Evolutionary conservation across 164 flowering plant genomes (phyloP).

Genomic region (grape (Vitis vinifera)): DNA sequence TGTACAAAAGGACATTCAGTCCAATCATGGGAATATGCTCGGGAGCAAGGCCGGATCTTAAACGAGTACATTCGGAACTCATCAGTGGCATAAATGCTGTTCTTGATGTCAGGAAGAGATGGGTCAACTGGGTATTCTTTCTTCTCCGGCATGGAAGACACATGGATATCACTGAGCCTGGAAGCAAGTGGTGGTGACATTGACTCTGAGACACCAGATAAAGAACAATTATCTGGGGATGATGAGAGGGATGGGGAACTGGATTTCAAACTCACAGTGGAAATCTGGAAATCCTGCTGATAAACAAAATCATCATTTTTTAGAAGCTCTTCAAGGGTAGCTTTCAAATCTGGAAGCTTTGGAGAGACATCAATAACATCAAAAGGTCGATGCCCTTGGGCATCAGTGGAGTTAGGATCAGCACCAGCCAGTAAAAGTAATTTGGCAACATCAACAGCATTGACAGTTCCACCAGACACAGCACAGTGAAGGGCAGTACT

Average conservation of each 20-base stretch:
- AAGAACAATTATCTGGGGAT: conserved; percentile 29
- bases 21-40: conserved; percentile 77
- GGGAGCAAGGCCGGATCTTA: conserved; percentile 63
- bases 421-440: conserved; percentile 49
- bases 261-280: conserved; percentile 17
- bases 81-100: conserved; percentile 57
- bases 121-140: conserved; percentile 62
- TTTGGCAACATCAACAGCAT: conserved; percentile 37
- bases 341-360: conserved; percentile 23
- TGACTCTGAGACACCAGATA: conserved; percentile 23
- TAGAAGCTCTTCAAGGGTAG: conserved; percentile 34
- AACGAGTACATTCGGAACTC: conserved; percentile 71
- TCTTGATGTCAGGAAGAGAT: conserved; percentile 63
- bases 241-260: conserved; percentile 34
- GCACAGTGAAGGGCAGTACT: conserved; percentile 67
- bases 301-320: conserved; percentile 9
- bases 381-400: conserved; percentile 33
- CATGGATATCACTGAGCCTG: conserved; percentile 21
- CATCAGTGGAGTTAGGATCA: conserved; percentile 30
- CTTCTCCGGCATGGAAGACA: conserved; percentile 33
- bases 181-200: conserved; percentile 17
- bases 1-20: conserved; percentile 78
- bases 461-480: conserved; percentile 47
- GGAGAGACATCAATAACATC: conserved; percentile 52
- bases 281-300: conserved; percentile 17